Conservation (phyloP, 1,284 basidiomycete genomes). For the Leccinum fallax region DNA sequence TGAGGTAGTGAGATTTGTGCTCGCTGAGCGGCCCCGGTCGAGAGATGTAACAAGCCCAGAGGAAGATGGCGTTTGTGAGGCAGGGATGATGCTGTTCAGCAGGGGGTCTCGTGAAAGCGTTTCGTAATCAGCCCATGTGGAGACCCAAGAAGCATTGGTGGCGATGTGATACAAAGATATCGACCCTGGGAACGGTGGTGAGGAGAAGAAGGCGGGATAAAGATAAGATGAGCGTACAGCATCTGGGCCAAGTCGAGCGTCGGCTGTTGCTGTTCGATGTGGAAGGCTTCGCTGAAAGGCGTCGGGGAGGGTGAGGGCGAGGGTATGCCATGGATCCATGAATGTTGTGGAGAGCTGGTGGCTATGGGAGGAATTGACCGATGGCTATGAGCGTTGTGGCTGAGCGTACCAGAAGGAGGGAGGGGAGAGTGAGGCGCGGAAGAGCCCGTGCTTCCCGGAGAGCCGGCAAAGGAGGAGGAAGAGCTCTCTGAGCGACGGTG, state of each 20-base stretch:
- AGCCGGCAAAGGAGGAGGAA: no score
- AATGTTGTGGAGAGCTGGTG: constrained; percentile 30
- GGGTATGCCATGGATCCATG: constrained; percentile 36
- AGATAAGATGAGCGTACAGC: constrained; percentile 49
- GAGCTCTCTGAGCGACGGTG: no score
- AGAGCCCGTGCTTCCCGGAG: no score
- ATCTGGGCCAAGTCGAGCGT: constrained; percentile 65
- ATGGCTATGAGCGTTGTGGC: no score
- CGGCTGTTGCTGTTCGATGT: constrained; percentile 53
- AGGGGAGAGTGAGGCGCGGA: no score
- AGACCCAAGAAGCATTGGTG: constrained; percentile 72
- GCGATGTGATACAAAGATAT: constrained; percentile 75
- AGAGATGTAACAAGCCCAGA: constrained; percentile 79
- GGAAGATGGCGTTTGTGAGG: constrained; percentile 75
- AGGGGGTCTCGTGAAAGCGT: constrained; percentile 52
- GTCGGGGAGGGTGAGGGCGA: constrained; percentile 51
- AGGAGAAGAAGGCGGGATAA: constrained; percentile 9
- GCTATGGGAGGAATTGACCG: constrained; percentile 18
- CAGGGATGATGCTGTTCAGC: constrained; percentile 69
- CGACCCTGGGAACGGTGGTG: constrained; percentile 48
- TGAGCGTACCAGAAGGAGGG: no score
- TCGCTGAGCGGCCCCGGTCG: constrained; percentile 65
- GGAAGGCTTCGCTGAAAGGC: constrained; percentile 52
- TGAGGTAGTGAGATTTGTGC: constrained; percentile 69
- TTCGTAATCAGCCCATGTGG: constrained; percentile 62